Evolutionary conservation across 176 grass and related monocot species (phyloP), one percentile per base, ranked within the genome.

Genomic region (Avena sativa): DNA sequence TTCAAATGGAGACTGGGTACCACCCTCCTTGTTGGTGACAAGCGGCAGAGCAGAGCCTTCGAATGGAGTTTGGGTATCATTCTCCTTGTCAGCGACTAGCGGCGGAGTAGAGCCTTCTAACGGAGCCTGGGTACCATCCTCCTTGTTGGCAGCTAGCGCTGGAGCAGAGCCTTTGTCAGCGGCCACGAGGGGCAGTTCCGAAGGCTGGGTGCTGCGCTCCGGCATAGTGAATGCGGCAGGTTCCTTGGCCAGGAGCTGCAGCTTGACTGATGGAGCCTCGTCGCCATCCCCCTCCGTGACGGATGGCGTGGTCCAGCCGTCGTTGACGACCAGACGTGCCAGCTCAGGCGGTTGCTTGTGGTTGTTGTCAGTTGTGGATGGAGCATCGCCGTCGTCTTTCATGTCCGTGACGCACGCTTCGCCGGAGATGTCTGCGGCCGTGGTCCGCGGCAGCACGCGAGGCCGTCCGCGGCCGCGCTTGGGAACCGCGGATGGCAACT

Each of bases 381-480:
- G 60, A 67, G 30, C 69, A 40, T 70, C 59, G 3, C 14, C 17
- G 38, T 20, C 8, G 17, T 75, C 11, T 8, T 75, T 32, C 4
- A 47, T 80, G 68, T 48, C 60, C 12, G 4, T 16, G 49, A 14
- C 5, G 0, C 12, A 36, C 21, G 48, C 77, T 13, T 75, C 14
- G 13, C 59, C 88, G 19, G 69, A 59, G 59, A 16, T 51, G 12
- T 74, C 32, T 4, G 16, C 16, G 36, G 9, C 10, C 3, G 4
- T 32, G 77, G 14, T 0, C 38, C 5, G 26, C 4, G 49, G 16
- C 36, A 40, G 69, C 26, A 76, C 1, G 88, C 40, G 52, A 69
- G 85, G 19, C 50, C 71, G 78, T 14, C 59, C 11, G 34, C 87
- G 52, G 26, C 55, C 55, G 17, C 81, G 63, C 40, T 62, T 84